A percentile compares a stretch with the other conserved stretches of the same genome.
phyloP scores from a whole-genome alignment of 495 filamentous ascomycete genomes.

The Copromyces sp. region DNA sequence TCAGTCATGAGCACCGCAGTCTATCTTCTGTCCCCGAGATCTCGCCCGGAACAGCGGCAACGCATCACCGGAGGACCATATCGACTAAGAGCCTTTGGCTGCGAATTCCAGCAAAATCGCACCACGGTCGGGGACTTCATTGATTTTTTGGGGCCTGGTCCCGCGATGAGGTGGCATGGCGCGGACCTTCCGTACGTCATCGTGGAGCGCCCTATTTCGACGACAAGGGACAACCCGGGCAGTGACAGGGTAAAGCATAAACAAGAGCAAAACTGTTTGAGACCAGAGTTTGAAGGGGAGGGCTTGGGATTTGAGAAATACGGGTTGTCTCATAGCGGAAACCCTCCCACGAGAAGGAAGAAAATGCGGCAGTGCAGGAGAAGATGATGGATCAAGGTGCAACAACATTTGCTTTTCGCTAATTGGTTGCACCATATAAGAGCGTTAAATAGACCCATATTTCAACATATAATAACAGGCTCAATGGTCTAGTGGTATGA shows the following conservation, averaged over 20 bases:
- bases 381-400: neutral
- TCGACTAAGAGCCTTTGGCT: no score
- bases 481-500: neutral
- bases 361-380: neutral
- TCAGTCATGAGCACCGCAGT: no score
- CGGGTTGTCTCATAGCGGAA: neutral
- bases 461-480: neutral
- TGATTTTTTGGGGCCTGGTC: neutral
- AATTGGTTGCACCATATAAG: neutral
- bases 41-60: neutral
- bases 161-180: neutral
- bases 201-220: neutral
- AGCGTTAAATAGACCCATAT: accelerated
- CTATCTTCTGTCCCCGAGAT: neutral
- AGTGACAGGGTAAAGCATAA: neutral
- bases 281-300: neutral
- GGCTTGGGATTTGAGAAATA: neutral
- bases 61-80: neutral
- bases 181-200: neutral
- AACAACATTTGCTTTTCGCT: neutral
- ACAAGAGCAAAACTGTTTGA: neutral
- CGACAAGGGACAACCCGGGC: neutral
- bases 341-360: neutral
- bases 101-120: no score
- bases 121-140: neutral